A percentile compares a stretch with the other conserved stretches of the same genome.
phyloP scores from a whole-genome alignment of 1,284 basidiomycete species.

The Fomitopsis betulina region DNA sequence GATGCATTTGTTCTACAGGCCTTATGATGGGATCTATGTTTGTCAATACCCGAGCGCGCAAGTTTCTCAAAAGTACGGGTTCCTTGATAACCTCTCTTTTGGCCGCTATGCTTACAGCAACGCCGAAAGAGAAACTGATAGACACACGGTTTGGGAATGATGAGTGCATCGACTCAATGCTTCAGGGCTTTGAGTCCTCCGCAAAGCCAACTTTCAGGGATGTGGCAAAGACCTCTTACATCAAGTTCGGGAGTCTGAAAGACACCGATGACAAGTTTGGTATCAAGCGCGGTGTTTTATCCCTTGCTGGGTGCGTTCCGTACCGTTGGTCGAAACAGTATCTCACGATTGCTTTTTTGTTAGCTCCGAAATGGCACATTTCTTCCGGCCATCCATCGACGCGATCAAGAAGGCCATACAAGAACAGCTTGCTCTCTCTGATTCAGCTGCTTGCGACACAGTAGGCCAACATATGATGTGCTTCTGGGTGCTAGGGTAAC shows the following conservation, averaged over 20 bases:
- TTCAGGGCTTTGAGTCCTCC: not conserved
- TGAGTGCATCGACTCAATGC: not conserved
- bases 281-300: not conserved
- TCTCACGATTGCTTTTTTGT: not conserved
- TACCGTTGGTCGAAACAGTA: not conserved
- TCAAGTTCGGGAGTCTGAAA: not conserved
- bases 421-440: not conserved
- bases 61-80: not conserved
- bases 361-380: not conserved
- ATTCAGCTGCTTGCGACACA: not conserved
- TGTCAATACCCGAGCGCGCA: not conserved
- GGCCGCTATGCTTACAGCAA: not conserved
- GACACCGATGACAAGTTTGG: not conserved
- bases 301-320: not conserved
- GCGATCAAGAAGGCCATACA: not conserved
- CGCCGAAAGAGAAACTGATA: not conserved
- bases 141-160: not conserved
- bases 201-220: conserved; percentile 5
- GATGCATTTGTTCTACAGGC: not conserved
- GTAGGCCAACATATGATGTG: not conserved
- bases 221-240: not conserved
- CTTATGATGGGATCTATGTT: not conserved
- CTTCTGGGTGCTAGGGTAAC: too few species aligned
- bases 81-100: not conserved
- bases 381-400: not conserved